Base-by-base conservation (phyloP, 176 grass and related monocot genomes). In the Zea mays region DNA sequence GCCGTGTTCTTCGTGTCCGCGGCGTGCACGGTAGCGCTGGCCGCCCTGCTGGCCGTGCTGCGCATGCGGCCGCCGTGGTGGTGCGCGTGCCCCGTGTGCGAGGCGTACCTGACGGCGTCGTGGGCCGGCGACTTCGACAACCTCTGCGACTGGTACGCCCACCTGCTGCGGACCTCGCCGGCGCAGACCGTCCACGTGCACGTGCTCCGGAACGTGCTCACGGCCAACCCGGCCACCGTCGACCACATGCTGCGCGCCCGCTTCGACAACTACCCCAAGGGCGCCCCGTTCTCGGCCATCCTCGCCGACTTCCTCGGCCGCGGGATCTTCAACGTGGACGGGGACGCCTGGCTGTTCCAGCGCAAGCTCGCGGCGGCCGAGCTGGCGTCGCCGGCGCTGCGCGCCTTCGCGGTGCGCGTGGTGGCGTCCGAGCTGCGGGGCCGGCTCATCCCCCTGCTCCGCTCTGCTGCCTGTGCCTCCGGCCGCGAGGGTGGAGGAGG, bases 251-350 rank as follows among this genome's bases (percentile, higher is more conserved):
- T 92, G 33, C 85, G 80, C 47, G 37, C 14, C 16, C 79, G 83
- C 19, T 96, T 96, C 72, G 80, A 84, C 44, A 96, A 96, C 81
- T 96, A 96, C 69, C 93, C 93, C 5, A 96, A 96, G 69, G 93
- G 93, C 38, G 84, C 81, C 19, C 71, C 87, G 4, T 90, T 92
- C 79, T 90, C 87, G 9, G 85, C 87, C 66, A 92, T 96, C 81
- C 88, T 96, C 79, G 85, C 82, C 49, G 93, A 96, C 78, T 86
- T 96, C 51, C 89, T 96, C 75, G 93, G 93, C 85, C 81, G 86
- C 71, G 93, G 93, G 0, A 96, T 96, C n/a, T 96, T 96, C 11
- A 96, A 96, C 85, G 87, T 90, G 55, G 93, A 96, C 73, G 93
- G 93, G 0, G 90, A 96, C 57, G 70, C 80, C 0, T 96, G 90